These are phyloP conservation scores for Coleophoma crateriformis DNA, from an alignment of 2,329 filamentous ascomycete species.

Conservation along the genomic window DNA sequence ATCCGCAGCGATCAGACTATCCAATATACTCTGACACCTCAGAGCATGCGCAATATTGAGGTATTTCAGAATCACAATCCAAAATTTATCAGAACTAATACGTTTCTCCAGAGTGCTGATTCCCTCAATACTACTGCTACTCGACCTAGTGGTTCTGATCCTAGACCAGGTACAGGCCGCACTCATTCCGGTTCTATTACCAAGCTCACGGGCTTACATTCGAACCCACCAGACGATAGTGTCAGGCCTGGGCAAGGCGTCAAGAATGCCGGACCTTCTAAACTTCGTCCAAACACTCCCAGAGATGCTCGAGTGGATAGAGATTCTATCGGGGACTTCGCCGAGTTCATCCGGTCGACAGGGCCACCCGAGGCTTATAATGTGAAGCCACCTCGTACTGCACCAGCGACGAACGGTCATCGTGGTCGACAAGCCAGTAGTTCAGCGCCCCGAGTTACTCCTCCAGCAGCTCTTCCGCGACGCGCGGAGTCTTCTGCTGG, in stretches of 20 bases:
- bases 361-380: constrained; percentile 51
- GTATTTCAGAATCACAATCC: constrained; percentile 39
- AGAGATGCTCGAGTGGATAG: constrained; percentile 67
- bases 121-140: constrained; percentile 1
- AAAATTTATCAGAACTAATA: constrained; percentile 3
- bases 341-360: constrained; percentile 69
- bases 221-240: constrained; percentile 12
- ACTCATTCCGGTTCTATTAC: constrained; percentile 20
- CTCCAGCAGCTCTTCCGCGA: constrained; percentile 13
- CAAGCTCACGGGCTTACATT: constrained; percentile 16
- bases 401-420: constrained; percentile 21
- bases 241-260: constrained; percentile 7
- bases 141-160: too few relatives aligned
- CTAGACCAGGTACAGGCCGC: constrained; percentile 14
- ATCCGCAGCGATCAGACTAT: constrained; percentile 80
- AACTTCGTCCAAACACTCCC: constrained; percentile 15
- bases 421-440: constrained; percentile 20
- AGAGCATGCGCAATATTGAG: constrained; percentile 72
- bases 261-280: constrained; percentile 12
- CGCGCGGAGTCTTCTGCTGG: constrained; percentile 29
- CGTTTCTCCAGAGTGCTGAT: constrained; percentile 11
- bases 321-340: constrained; percentile 76
- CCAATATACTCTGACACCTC: constrained; percentile 75
- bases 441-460: constrained; percentile 8
- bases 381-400: constrained; percentile 16